Evolutionary conservation across 257 asterid genomes (phyloP).

Genomic region (Solanum stenotomum): DNA sequence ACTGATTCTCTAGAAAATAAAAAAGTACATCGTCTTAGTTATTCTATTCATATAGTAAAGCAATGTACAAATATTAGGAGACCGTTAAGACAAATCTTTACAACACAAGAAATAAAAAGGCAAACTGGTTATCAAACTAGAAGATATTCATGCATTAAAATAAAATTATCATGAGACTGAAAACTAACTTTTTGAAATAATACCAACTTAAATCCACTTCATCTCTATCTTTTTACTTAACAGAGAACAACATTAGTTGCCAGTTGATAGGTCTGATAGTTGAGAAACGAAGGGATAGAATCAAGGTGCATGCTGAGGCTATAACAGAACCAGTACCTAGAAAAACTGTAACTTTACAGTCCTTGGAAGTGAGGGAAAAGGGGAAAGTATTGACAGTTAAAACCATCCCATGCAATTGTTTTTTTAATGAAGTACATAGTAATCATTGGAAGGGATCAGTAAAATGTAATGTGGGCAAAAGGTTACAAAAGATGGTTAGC

Average conservation of each 20-base stretch:
- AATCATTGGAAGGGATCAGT: neutral
- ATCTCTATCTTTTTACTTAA: neutral
- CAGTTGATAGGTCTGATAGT: neutral
- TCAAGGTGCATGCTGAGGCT: neutral
- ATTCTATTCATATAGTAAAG: neutral
- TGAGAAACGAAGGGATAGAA: neutral
- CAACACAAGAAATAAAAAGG: neutral
- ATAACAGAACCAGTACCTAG: neutral
- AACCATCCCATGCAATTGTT: neutral
- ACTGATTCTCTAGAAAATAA: neutral
- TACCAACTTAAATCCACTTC: neutral
- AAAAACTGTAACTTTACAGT: neutral
- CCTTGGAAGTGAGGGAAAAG: neutral
- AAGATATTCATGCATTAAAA: neutral
- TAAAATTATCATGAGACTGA: neutral
- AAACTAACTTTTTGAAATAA: neutral
- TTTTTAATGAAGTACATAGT: neutral
- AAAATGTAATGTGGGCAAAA: neutral
- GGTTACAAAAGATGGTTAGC: neutral
- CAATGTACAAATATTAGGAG: neutral
- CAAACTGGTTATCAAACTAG: neutral
- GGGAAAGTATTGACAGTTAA: neutral
- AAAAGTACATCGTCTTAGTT: neutral
- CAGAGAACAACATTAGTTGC: neutral
- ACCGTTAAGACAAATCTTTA: neutral